Percentiles rank a stretch among this genome's conserved stretches.
phyloP scores from a whole-genome alignment of 208 protist genomes.

The Acanthamoeba royreba region DNA sequence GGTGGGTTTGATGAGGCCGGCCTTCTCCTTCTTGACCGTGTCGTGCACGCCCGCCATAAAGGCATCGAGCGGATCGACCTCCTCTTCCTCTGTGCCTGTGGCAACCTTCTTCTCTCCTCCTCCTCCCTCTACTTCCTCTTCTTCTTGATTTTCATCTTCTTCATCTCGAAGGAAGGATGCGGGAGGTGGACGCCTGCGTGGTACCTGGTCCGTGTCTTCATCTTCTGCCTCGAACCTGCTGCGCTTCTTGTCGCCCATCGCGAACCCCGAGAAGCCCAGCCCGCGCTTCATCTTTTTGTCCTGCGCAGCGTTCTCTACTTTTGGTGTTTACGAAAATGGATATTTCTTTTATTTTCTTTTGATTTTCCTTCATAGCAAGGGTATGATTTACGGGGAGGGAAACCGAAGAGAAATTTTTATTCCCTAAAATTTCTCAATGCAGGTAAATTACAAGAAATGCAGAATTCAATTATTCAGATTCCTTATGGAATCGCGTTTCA shows the following conservation, averaged over 20 bases:
- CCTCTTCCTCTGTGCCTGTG: neutral
- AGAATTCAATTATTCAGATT: no score
- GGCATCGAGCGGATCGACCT: constrained; percentile 65
- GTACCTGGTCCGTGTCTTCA: neutral
- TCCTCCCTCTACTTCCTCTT: neutral
- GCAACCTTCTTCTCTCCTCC: neutral
- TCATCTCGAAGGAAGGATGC: neutral
- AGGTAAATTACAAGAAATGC: no score
- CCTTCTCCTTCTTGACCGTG: constrained; percentile 1
- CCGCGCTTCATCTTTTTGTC: neutral
- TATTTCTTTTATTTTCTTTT: no score
- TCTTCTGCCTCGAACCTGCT: no score
- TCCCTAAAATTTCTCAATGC: no score
- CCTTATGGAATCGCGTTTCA: no score
- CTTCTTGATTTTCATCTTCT: neutral
- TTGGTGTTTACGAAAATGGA: no score
- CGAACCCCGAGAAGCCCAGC: neutral
- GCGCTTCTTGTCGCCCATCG: neutral
- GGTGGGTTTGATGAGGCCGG: neutral
- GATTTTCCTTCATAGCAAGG: no score
- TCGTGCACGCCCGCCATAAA: constrained; percentile 60
- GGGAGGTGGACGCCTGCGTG: neutral
- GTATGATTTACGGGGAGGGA: no score
- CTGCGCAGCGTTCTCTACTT: no score
- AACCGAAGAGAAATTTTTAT: no score